Conservation (phyloP, 192 early-diverging fungal genomes). For the Coemansia sp. region DNA sequence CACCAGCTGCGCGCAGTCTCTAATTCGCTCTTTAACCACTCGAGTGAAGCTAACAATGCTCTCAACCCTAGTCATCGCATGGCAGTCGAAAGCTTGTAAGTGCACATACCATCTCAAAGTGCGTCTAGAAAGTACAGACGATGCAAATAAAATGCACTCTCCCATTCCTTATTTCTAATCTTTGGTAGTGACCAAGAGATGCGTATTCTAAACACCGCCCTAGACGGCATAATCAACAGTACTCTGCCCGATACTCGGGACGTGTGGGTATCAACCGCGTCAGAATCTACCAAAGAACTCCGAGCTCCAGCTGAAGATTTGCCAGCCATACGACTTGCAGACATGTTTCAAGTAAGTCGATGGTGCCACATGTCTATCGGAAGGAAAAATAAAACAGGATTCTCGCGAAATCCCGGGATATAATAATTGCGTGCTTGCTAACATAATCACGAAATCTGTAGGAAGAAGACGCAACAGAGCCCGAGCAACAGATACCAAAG, state of each 20-base stretch:
- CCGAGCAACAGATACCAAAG: not conserved
- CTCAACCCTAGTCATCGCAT: not conserved
- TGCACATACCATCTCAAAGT: not conserved
- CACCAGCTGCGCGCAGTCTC: not conserved
- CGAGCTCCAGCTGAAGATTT: not conserved
- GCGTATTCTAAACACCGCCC: not conserved
- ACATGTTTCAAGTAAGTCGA: slow-evolving; percentile 11
- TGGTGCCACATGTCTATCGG: not conserved
- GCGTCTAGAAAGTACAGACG: not conserved
- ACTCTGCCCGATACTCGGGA: not conserved
- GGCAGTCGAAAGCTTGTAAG: slow-evolving; percentile 4
- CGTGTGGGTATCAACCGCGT: not conserved
- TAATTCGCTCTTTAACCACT: not conserved
- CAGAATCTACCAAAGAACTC: not conserved
- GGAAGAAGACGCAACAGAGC: slow-evolving; percentile 1
- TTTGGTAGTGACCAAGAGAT: slow-evolving; percentile 11
- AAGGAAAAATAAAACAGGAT: not conserved
- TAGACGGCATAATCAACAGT: not conserved
- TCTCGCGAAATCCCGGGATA: not conserved
- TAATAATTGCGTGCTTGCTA: slow-evolving; percentile 4
- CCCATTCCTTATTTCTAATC: too few relatives aligned
- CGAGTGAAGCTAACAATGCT: not conserved
- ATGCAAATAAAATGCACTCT: not conserved
- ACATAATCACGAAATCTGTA: not conserved
- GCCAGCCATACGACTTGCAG: slow-evolving; percentile 2